A percentile compares a stretch with the other conserved stretches of the same genome.
Evolutionary conservation across 192 early-diverging fungal species (phyloP).

Genomic region (Podila epigama): DNA sequence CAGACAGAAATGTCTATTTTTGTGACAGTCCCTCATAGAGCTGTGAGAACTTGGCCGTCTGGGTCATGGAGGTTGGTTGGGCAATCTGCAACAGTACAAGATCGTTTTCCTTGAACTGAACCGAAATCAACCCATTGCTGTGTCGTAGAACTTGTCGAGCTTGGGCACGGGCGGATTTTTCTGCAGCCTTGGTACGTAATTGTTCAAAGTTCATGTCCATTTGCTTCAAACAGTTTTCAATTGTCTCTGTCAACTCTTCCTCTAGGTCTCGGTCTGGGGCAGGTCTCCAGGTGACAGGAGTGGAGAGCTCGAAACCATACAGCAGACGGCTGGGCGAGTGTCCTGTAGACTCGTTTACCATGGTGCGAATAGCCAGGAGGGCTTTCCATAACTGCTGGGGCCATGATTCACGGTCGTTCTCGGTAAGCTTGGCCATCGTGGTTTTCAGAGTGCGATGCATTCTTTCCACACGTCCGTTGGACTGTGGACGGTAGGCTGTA

Average conservation of each 20-base stretch:
- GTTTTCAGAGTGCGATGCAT: slow-evolving; percentile 16
- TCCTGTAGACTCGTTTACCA: slow-evolving; percentile 13
- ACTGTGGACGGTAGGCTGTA: slow-evolving; percentile 2
- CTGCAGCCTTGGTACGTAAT: background rate
- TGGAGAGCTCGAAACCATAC: slow-evolving; percentile 15
- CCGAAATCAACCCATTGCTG: background rate
- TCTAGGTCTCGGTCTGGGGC: background rate
- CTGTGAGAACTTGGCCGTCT: background rate
- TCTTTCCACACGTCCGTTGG: slow-evolving; percentile 16
- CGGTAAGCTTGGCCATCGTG: slow-evolving; percentile 3
- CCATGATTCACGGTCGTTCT: background rate
- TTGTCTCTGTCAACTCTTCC: background rate
- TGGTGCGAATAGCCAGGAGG: slow-evolving; percentile 8
- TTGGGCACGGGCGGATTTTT: background rate
- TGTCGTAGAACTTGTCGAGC: background rate
- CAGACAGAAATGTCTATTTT: no score
- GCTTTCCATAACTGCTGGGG: background rate
- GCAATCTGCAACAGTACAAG: background rate
- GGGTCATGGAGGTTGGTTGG: background rate
- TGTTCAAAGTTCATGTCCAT: background rate
- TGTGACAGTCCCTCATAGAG: background rate
- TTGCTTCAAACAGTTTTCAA: background rate
- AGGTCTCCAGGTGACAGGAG: slow-evolving; percentile 3
- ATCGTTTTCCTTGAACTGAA: background rate
- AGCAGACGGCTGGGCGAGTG: slow-evolving; percentile 4